Evolutionary conservation across 371 early-diverging fungal genomes (phyloP).

Genomic region (Rhizopus sp.): DNA sequence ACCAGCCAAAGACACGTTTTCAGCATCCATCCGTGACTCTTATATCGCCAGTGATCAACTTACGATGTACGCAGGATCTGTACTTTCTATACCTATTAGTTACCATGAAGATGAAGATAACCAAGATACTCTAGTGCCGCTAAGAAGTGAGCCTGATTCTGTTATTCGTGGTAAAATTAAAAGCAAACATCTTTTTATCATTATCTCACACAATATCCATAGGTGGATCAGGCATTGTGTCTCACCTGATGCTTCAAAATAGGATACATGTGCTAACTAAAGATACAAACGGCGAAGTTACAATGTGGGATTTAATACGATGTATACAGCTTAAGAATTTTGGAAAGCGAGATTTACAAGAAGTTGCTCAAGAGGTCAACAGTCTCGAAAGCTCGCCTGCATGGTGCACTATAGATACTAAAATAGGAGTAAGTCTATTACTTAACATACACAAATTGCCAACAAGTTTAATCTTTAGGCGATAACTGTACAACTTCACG

Average conservation of each 20-base stretch:
- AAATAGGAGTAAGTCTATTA: slow-evolving; percentile 68
- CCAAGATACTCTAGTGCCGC: slow-evolving; percentile 40
- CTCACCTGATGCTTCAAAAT: slow-evolving; percentile 76
- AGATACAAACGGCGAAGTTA: slow-evolving; percentile 80
- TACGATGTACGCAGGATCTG: slow-evolving; percentile 50
- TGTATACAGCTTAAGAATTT: slow-evolving; percentile 61
- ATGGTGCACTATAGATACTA: slow-evolving; percentile 93
- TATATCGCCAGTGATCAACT: slow-evolving; percentile 40
- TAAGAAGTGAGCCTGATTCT: slow-evolving; percentile 41
- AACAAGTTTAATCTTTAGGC: slow-evolving; percentile 30
- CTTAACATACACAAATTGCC: neutral
- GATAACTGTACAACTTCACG: slow-evolving; percentile 86
- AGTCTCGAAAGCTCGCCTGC: slow-evolving; percentile 79
- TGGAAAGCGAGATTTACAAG: slow-evolving; percentile 60
- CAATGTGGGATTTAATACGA: slow-evolving; percentile 90
- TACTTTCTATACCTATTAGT: slow-evolving; percentile 54
- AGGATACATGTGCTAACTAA: slow-evolving; percentile 86
- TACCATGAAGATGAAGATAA: slow-evolving; percentile 52
- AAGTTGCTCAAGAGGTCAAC: slow-evolving; percentile 65
- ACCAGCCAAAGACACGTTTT: slow-evolving; percentile 33
- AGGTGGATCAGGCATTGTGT: slow-evolving; percentile 71
- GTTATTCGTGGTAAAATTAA: slow-evolving; percentile 36
- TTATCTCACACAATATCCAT: neutral
- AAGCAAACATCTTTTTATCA: neutral
- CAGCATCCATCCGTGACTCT: slow-evolving; percentile 30